Evolutionary conservation across 1,139 yeast genomes (phyloP), one percentile per base, ranked within the genome.

Genomic region (Zygosaccharomyces sapae): DNA sequence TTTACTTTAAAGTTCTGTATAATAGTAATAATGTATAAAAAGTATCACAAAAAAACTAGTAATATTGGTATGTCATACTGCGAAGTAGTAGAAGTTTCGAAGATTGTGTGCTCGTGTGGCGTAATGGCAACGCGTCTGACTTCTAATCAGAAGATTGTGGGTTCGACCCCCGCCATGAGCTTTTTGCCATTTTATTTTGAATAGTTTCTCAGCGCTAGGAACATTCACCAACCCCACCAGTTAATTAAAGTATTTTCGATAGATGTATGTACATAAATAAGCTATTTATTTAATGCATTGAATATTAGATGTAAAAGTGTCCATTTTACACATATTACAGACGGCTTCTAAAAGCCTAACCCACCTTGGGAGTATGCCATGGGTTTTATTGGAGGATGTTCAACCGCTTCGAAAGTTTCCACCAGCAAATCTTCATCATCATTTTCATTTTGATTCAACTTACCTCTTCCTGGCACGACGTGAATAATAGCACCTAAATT

Each of bases 341-440:
- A 38, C 40, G 40, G 31, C 18, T 16, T n/a, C 41, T 53, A 65
- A 38, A 65, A 63, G 5, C 69, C 68, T 24, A 65, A 51, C 4
- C 68, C 69, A 43, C 68, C 68, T 65, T 80, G 81, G n/a, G 95
- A 84, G 63, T 90, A 90, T 1, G 96, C 96, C 98, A 92, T 92
- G 41, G 98, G 97, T 59, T 84, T 87, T 51, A 92, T 71, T 56
- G 85, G 83, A 1, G 98, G 98, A 68, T 92, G 98, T 27, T 85
- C 81, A 16, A 86, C 95, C 1, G 95, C 97, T 31, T 70, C 76
- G 65, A 87, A 90, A 2, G 79, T 79, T 52, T 75, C 75, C 45
- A 73, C 76, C 3, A 76, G 70, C 55, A 86, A 70, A 48, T 76
- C 70, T 54, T 78, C 75, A 53, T 81, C 83, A 3, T 79, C 79